Percentiles rank a stretch among this genome's conserved stretches.
phyloP scores from a whole-genome alignment of 2,329 filamentous ascomycete species.

The Hysterium pulicare region DNA sequence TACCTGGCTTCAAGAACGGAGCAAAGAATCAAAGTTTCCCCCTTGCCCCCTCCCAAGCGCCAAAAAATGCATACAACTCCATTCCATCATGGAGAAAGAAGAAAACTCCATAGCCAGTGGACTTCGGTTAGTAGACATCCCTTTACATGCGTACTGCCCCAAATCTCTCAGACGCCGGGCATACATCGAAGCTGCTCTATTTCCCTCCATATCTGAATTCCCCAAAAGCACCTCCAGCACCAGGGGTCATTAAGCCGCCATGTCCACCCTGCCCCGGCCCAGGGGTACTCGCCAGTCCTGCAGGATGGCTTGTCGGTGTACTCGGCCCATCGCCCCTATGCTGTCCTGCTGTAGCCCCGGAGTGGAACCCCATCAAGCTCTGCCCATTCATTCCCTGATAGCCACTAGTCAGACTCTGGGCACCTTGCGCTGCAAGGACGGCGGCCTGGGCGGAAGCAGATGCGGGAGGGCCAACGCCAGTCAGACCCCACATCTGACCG shows the following conservation, averaged over 20 bases:
- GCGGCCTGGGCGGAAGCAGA: constrained; percentile 54
- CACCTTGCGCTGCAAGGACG: constrained; percentile 42
- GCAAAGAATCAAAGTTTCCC: too few relatives aligned
- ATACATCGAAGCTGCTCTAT: constrained; percentile 15
- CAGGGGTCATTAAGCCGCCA: constrained; percentile 66
- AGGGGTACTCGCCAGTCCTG: constrained; percentile 49
- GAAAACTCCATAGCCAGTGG: too few relatives aligned
- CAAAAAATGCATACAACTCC: too few relatives aligned
- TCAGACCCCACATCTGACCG: constrained; percentile 91
- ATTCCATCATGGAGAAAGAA: too few relatives aligned
- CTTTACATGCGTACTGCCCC: too few relatives aligned
- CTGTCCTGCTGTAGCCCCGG: constrained; percentile 34
- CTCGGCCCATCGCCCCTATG: constrained; percentile 57
- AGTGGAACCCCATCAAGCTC: constrained; percentile 37
- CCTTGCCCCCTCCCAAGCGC: too few relatives aligned
- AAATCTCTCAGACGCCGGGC: too few relatives aligned
- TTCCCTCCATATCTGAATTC: constrained; percentile 53
- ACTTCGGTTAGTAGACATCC: too few relatives aligned
- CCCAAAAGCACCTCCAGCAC: constrained; percentile 67
- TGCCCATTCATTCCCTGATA: constrained; percentile 33
- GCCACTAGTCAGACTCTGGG: constrained; percentile 22
- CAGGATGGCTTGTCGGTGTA: constrained; percentile 61
- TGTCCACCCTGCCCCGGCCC: constrained; percentile 59
- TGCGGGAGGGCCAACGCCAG: constrained; percentile 53
- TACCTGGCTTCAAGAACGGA: too few relatives aligned